Conservation (phyloP, 768 basidiomycete species). For the Phylloporus arenicola region DNA sequence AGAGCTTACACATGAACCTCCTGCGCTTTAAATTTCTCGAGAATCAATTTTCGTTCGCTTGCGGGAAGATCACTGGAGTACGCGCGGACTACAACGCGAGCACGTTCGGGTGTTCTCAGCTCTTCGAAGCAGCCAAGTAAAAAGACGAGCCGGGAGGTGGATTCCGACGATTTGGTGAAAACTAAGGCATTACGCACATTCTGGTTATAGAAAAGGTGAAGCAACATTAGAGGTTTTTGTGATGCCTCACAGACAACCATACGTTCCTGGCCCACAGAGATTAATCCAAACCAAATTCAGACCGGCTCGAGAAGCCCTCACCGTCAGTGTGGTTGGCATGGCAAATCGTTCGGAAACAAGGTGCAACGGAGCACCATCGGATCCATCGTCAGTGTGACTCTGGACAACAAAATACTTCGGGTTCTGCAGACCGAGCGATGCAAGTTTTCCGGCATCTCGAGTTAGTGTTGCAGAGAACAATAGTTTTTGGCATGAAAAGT, state of each 20-base stretch:
- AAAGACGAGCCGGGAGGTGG: slow-evolving; percentile 73
- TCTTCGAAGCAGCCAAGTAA: slow-evolving; percentile 80
- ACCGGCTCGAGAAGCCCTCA: slow-evolving; percentile 29
- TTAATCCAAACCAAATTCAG: not conserved
- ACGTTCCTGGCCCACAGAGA: slow-evolving; percentile 56
- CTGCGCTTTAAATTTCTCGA: slow-evolving; percentile 77
- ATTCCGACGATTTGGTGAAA: slow-evolving; percentile 97
- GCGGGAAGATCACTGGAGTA: slow-evolving; percentile 85
- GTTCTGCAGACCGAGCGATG: slow-evolving; percentile 67
- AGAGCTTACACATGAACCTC: slow-evolving; percentile 74
- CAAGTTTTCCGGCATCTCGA: slow-evolving; percentile 88
- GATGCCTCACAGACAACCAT: slow-evolving; percentile 77
- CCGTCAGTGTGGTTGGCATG: slow-evolving; percentile 73
- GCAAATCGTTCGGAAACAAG: slow-evolving; percentile 71
- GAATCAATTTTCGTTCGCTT: slow-evolving; percentile 65
- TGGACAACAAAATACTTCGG: slow-evolving; percentile 90
- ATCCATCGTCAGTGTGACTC: slow-evolving; percentile 34
- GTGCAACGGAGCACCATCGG: slow-evolving; percentile 40
- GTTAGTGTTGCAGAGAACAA: slow-evolving; percentile 96
- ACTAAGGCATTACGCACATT: slow-evolving; percentile 69
- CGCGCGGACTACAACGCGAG: slow-evolving; percentile 47
- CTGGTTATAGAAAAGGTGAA: slow-evolving; percentile 70
- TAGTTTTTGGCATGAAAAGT: slow-evolving; percentile 83
- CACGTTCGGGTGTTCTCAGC: slow-evolving; percentile 26
- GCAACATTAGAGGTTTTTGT: slow-evolving; percentile 83